These are phyloP conservation scores for Hanseniaspora uvarum DNA, from an alignment of 1,139 yeast genomes.

Conservation along the genomic window DNA sequence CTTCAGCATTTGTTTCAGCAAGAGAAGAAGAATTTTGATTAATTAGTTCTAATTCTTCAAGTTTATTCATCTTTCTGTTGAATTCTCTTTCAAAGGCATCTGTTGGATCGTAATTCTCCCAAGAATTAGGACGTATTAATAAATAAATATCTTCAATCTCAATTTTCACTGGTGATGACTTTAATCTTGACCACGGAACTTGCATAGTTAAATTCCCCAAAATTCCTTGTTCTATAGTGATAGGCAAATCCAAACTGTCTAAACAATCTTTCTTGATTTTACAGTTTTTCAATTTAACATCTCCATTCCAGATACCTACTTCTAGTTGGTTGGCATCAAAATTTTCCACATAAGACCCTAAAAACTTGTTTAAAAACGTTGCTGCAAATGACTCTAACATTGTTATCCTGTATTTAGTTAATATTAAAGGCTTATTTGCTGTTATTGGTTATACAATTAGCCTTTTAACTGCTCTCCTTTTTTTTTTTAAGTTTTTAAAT, in stretches of 20 bases:
- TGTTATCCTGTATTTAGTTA: too few species aligned
- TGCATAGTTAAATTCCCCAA: slow-evolving; percentile 80
- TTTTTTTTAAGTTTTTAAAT: too few species aligned
- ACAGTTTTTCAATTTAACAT: slow-evolving; percentile 72
- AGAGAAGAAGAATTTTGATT: slow-evolving; percentile 38
- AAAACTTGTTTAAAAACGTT: slow-evolving; percentile 38
- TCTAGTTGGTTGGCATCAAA: slow-evolving; percentile 90
- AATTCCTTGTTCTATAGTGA: slow-evolving; percentile 85
- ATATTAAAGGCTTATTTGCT: background rate
- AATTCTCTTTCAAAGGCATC: slow-evolving; percentile 60
- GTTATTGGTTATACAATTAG: too few species aligned
- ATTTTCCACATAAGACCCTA: slow-evolving; percentile 69
- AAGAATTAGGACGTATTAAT: slow-evolving; percentile 64
- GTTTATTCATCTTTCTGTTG: slow-evolving; percentile 52
- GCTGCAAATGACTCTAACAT: slow-evolving; percentile 49
- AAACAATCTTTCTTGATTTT: slow-evolving; percentile 63
- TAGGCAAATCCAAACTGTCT: slow-evolving; percentile 73
- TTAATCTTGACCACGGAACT: slow-evolving; percentile 94
- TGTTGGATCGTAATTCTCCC: slow-evolving; percentile 46
- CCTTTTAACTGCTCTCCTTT: too few species aligned
- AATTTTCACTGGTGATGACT: slow-evolving; percentile 84
- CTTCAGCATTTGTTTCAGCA: slow-evolving; percentile 34
- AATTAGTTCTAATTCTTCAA: slow-evolving; percentile 58
- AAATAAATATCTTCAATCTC: slow-evolving; percentile 80
- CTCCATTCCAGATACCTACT: slow-evolving; percentile 97